A percentile compares a stretch with the other conserved stretches of the same genome.
These are phyloP conservation scores for Tuber microsphaerosporum DNA, from an alignment of 495 filamentous ascomycete species.

Conservation along the genomic window DNA sequence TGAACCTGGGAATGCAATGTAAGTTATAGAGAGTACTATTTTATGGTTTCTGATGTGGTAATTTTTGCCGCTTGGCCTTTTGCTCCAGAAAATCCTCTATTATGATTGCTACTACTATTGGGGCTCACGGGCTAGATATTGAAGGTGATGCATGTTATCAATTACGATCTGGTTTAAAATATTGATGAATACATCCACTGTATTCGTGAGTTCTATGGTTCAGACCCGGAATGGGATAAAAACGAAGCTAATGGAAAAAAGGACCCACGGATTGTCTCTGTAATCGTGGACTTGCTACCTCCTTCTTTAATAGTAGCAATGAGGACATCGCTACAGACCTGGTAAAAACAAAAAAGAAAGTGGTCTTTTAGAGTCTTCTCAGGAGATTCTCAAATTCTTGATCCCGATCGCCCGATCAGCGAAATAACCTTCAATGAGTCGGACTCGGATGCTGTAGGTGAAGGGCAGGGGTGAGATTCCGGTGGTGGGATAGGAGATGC, in stretches of 20 bases:
- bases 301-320: no score
- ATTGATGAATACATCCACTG: constrained; percentile 92
- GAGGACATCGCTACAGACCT: no score
- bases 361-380: no score
- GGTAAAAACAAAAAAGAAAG: no score
- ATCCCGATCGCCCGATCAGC: no score
- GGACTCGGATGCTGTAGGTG: no score
- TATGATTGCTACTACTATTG: constrained; percentile 74
- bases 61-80: constrained; percentile 55
- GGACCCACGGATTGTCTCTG: no score
- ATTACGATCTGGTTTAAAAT: constrained; percentile 88
- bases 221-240: not conserved
- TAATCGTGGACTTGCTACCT: no score
- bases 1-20: constrained; percentile 89
- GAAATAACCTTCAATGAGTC: no score
- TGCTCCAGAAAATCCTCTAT: constrained; percentile 67
- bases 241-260: constrained; percentile 42
- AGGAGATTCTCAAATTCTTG: no score
- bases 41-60: constrained; percentile 4
- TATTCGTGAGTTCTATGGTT: constrained; percentile 57
- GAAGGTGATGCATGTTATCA: constrained; percentile 83
- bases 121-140: constrained; percentile 86
- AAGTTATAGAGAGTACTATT: constrained; percentile 40
- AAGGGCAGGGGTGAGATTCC: no score
- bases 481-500: no score